Evolutionary conservation across 2,329 filamentous ascomycete species (phyloP).

Genomic region (Phaeosphaeriaceae sp.): DNA sequence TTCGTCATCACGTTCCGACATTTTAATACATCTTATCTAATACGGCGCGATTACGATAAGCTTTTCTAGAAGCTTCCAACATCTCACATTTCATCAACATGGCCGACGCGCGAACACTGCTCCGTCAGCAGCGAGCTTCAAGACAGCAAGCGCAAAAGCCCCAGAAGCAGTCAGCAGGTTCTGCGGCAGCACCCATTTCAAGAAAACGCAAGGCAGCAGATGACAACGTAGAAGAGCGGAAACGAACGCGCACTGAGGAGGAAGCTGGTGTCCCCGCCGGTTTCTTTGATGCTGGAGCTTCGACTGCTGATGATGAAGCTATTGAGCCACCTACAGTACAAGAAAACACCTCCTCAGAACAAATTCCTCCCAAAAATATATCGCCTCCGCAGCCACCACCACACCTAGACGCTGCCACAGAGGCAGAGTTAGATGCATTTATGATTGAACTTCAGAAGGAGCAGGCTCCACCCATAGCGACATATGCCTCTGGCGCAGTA

Average conservation of each 20-base stretch:
- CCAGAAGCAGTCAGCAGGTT: constrained; percentile 37
- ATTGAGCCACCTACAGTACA: constrained; percentile 1
- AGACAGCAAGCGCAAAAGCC: constrained; percentile 42
- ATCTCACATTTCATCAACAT: constrained; percentile 21
- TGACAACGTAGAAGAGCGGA: constrained; percentile 36
- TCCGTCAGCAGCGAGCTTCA: constrained; percentile 48
- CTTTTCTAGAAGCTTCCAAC: not conserved
- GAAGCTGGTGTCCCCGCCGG: constrained; percentile 40
- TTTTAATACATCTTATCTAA: too few species aligned
- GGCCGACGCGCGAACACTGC: constrained; percentile 48
- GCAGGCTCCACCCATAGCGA: constrained; percentile 79
- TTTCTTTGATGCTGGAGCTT: constrained; percentile 42
- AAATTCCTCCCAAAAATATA: constrained; percentile 4
- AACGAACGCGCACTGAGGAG: constrained; percentile 43
- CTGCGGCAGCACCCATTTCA: constrained; percentile 36
- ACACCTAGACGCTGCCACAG: constrained; percentile 23
- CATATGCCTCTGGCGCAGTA: constrained; percentile 44
- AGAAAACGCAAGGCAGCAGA: constrained; percentile 47
- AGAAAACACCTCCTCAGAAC: not conserved
- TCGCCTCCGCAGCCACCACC: constrained; percentile 13
- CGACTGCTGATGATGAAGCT: constrained; percentile 13
- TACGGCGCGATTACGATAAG: too few species aligned
- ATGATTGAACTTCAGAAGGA: constrained; percentile 68
- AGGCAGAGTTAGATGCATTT: constrained; percentile 63
- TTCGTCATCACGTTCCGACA: too few species aligned